phyloP scores from a whole-genome alignment of 768 basidiomycete genomes.

The Candolleomyces efflorescens region DNA sequence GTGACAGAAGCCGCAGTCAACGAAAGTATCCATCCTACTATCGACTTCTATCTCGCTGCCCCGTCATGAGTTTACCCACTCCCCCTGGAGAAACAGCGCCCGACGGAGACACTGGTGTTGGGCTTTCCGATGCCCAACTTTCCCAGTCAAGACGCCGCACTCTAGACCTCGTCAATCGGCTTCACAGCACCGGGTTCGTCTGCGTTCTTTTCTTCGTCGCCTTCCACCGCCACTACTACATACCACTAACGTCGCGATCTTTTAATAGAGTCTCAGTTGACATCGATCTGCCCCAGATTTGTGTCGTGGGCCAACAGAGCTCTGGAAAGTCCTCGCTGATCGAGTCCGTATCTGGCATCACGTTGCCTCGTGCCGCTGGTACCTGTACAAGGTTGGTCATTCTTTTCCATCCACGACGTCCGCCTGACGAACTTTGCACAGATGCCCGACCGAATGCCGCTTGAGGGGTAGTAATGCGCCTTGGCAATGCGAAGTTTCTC shows the following conservation, averaged over 20 bases:
- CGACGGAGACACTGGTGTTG: constrained; percentile 26
- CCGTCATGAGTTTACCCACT: no score
- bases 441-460: constrained; percentile 57
- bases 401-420: not conserved
- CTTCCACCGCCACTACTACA: no score
- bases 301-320: constrained; percentile 65
- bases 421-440: constrained; percentile 12
- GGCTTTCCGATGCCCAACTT: constrained; percentile 34
- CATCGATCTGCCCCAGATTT: constrained; percentile 70
- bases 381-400: constrained; percentile 63
- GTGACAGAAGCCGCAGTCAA: no score
- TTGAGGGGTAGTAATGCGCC: constrained; percentile 33
- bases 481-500: constrained; percentile 50
- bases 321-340: constrained; percentile 64
- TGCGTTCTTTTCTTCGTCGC: not conserved
- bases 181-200: constrained; percentile 58
- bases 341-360: constrained; percentile 61
- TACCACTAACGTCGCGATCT: not conserved
- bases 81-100: no score
- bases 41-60: no score
- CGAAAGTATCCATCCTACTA: no score
- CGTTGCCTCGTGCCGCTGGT: constrained; percentile 7
- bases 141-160: constrained; percentile 41
- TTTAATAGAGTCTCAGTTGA: constrained; percentile 55
- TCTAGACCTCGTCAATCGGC: constrained; percentile 55